Conservation (phyloP, 495 filamentous ascomycete genomes). For the Sabuloglossum arenarium region DNA sequence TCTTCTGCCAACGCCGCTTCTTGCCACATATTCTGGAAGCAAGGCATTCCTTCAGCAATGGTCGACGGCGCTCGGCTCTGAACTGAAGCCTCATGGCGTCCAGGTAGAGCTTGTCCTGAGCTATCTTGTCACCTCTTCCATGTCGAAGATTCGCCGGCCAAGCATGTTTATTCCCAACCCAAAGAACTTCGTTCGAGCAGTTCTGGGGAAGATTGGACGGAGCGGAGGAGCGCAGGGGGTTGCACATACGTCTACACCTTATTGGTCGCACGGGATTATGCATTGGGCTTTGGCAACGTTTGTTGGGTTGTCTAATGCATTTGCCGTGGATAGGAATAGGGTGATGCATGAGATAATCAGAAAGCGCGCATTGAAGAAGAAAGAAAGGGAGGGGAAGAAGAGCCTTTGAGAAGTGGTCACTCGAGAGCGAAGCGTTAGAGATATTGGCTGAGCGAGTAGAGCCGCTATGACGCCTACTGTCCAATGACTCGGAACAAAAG, state of each 20-base stretch:
- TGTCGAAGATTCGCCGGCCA: conserved; percentile 79
- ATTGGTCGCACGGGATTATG: conserved; percentile 77
- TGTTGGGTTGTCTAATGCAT: conserved; percentile 38
- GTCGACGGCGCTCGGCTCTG: conserved; percentile 68
- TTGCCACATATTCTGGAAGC: conserved; percentile 91
- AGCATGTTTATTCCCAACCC: conserved; percentile 62
- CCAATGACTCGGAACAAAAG: no score
- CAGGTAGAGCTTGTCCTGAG: conserved; percentile 71
- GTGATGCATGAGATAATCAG: conserved; percentile 74
- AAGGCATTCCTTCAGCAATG: conserved; percentile 98
- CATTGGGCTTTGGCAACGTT: conserved; percentile 64
- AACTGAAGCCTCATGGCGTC: conserved; percentile 59
- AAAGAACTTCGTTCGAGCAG: conserved; percentile 56
- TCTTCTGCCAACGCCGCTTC: conserved; percentile 69
- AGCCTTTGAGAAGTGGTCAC: neutral
- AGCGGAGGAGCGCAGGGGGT: conserved; percentile 53
- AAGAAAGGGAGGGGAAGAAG: conserved; percentile 61
- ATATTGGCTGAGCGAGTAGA: no score
- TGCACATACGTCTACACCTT: conserved; percentile 71
- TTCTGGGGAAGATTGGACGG: conserved; percentile 62
- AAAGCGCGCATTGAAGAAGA: conserved; percentile 73
- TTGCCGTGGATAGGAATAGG: conserved; percentile 45
- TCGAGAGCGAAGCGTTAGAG: neutral
- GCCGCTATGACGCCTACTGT: no score
- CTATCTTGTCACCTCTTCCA: conserved; percentile 83